Evolutionary conservation across 164 flowering plant genomes (phyloP).

Genomic region (Buxus sempervirens): DNA sequence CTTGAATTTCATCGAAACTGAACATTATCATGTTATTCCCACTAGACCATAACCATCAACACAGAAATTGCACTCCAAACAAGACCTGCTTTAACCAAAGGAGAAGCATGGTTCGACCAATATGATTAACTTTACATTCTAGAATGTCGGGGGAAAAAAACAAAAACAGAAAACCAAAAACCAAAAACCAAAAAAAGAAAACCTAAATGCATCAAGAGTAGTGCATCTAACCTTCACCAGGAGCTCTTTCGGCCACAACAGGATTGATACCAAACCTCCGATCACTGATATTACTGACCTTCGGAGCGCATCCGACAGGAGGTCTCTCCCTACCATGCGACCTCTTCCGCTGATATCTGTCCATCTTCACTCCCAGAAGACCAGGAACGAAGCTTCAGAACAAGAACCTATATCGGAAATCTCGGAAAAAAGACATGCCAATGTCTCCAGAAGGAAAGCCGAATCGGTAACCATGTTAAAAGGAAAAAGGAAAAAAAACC

Average conservation of each 20-base stretch:
- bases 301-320: neutral
- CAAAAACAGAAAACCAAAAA: slow-evolving; percentile 1
- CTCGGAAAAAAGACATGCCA: too few relatives aligned
- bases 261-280: slow-evolving; percentile 10
- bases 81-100: slow-evolving; percentile 1
- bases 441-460: neutral
- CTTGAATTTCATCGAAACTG: slow-evolving; percentile 6
- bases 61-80: neutral
- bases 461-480: slow-evolving; percentile 22
- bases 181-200: neutral
- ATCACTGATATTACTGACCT: slow-evolving; percentile 10
- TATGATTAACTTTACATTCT: slow-evolving; percentile 2
- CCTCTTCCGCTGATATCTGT: slow-evolving; percentile 23
- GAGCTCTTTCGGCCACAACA: slow-evolving; percentile 1
- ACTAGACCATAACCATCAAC: slow-evolving; percentile 4
- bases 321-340: slow-evolving; percentile 8
- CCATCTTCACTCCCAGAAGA: slow-evolving; percentile 23
- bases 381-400: slow-evolving; percentile 12
- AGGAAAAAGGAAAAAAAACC: too few relatives aligned
- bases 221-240: slow-evolving; percentile 17
- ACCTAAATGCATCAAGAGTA: neutral
- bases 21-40: slow-evolving; percentile 16
- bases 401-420: neutral
- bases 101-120: slow-evolving; percentile 7
- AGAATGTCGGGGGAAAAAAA: too few relatives aligned